Evolutionary conservation across 2,329 filamentous ascomycete species (phyloP), one percentile per base, ranked within the genome.

Genomic region (Penicillium verrucosum): DNA sequence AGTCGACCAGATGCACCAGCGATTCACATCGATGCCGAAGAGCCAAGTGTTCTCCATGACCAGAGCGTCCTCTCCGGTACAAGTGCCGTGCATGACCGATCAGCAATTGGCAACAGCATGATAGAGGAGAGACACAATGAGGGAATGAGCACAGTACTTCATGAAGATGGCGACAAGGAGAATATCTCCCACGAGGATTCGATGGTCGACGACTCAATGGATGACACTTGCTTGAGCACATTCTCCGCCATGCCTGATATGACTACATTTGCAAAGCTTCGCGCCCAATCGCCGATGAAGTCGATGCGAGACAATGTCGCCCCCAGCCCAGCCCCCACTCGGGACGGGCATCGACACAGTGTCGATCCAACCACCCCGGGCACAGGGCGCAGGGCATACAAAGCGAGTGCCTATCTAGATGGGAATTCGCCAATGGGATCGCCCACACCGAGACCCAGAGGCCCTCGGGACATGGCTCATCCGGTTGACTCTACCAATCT

Each of bases 241-340:
- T 97, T 97, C 74, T 97, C 93, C 1, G 91, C 90, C 9, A 85
- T 96, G 52, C 91, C 91, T 18, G 90, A 93, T 66, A 85, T 94
- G 85, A 94, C 91, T 21, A 86, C 87, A 67, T 91, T 95, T 67
- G 87, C 90, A 9, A 86, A 86, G 61, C 77, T 94, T 53, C 85
- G 87, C 54, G 61, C 64, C 9, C 84, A 88, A 60, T 88, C 82
- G 41, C 85, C 86, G 14, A 77, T 79, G 25, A 87, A 84, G 56
- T 63, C 66, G 2, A 64, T 65, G 40, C 68, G 69, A 66, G 44
- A 55, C 8, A 65, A 78, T 75, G 60, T 74, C 62, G 59, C 65
- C 71, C 60, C 78, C 68, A 72, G 77, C 56, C 80, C 80, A 76
- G 66, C 55, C 9, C 59, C 55, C 29, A 48, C 51, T 37, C 51